A percentile compares a stretch with the other conserved stretches of the same genome.
Evolutionary conservation across 768 basidiomycete species (phyloP).

Genomic region (Termitomyces sp.): DNA sequence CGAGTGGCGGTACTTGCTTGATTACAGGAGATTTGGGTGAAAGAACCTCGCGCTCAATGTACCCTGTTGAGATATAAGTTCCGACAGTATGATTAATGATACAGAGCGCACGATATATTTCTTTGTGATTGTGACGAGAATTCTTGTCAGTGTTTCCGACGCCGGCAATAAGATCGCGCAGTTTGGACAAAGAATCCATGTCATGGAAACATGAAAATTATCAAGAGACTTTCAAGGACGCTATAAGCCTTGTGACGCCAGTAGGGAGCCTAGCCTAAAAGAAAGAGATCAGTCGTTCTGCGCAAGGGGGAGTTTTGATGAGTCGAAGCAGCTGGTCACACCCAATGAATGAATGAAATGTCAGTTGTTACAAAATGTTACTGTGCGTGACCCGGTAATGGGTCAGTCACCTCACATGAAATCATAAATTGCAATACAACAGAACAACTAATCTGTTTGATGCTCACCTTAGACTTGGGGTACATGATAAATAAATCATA

Average conservation of each 20-base stretch:
- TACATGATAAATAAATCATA: no score
- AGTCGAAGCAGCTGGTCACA: no score
- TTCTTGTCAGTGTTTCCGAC: slow-evolving; percentile 4
- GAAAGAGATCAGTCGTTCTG: no score
- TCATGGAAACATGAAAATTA: not conserved
- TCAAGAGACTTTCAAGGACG: not conserved
- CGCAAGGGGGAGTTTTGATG: no score
- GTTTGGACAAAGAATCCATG: slow-evolving; percentile 12
- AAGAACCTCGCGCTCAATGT: slow-evolving; percentile 18
- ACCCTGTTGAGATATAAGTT: slow-evolving; percentile 10
- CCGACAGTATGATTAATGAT: not conserved
- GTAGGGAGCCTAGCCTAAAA: no score
- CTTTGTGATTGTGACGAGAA: slow-evolving; percentile 9
- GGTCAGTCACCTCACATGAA: no score
- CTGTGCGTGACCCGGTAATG: no score
- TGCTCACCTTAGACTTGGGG: no score
- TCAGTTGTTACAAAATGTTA: no score
- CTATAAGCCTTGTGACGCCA: not conserved
- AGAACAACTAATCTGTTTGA: no score
- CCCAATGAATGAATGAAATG: no score
- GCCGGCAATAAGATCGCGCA: slow-evolving; percentile 14
- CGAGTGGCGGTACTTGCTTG: slow-evolving; percentile 22
- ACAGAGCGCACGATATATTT: slow-evolving; percentile 12
- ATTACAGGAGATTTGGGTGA: slow-evolving; percentile 19
- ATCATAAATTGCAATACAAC: no score